These are phyloP conservation scores for Leccinum sublutescens DNA, from an alignment of 768 basidiomycete genomes.

Conservation along the genomic window DNA sequence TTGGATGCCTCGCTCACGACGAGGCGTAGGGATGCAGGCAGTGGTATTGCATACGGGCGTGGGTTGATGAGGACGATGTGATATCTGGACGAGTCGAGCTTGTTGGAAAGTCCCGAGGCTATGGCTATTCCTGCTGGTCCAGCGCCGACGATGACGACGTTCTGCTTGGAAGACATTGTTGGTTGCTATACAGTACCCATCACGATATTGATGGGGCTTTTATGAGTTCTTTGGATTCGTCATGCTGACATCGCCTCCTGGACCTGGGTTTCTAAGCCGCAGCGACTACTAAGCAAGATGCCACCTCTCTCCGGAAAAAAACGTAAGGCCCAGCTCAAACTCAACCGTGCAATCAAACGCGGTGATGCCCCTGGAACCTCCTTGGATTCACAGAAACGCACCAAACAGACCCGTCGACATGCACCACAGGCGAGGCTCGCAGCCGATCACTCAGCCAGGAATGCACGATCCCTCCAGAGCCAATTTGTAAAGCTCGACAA, in stretches of 20 bases:
- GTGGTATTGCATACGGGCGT: slow-evolving; percentile 48
- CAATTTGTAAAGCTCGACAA: slow-evolving; percentile 63
- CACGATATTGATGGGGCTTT: neutral
- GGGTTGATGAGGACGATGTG: slow-evolving; percentile 55
- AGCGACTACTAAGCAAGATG: slow-evolving; percentile 12
- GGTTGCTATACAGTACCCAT: neutral
- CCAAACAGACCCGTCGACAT: neutral
- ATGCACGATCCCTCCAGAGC: slow-evolving; percentile 57
- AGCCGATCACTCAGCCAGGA: slow-evolving; percentile 37
- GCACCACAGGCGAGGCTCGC: slow-evolving; percentile 6
- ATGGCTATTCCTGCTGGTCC: slow-evolving; percentile 43
- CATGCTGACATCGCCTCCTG: neutral
- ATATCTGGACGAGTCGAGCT: slow-evolving; percentile 47
- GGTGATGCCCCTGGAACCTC: slow-evolving; percentile 54
- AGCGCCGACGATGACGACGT: slow-evolving; percentile 60
- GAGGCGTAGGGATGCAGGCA: slow-evolving; percentile 54
- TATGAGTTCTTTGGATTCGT: neutral
- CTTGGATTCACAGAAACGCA: slow-evolving; percentile 15
- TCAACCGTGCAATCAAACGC: slow-evolving; percentile 82
- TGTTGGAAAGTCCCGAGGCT: slow-evolving; percentile 47
- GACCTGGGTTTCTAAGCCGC: neutral
- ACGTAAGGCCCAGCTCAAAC: slow-evolving; percentile 69
- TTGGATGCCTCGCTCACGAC: slow-evolving; percentile 36
- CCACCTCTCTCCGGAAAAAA: slow-evolving; percentile 52
- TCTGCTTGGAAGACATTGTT: slow-evolving; percentile 23